Percentiles rank a stretch among this genome's conserved stretches.
Evolutionary conservation across 805 yeast species (phyloP).

Genomic region (Candida parachauliodes): DNA sequence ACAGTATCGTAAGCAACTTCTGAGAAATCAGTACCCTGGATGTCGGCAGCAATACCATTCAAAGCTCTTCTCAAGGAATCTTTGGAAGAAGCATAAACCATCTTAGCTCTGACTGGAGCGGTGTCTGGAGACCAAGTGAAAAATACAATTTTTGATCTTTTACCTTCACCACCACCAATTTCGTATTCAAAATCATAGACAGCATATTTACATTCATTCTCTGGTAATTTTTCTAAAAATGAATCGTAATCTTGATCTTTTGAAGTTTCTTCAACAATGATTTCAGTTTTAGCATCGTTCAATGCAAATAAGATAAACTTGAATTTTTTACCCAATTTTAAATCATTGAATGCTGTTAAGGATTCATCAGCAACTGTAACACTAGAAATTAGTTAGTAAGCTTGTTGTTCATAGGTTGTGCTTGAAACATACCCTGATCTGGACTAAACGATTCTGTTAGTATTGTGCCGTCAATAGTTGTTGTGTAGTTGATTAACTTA

Average conservation of each 20-base stretch:
- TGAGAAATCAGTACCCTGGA: conserved; percentile 97
- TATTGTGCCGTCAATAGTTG: no score
- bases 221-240: conserved; percentile 87
- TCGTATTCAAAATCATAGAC: conserved; percentile 96
- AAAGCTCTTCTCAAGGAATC: conserved; percentile 97
- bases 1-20: conserved; percentile 95
- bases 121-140: conserved; percentile 97
- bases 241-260: conserved; percentile 72
- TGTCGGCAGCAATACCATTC: conserved; percentile 89
- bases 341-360: conserved; percentile 88
- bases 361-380: conserved; percentile 71
- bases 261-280: conserved; percentile 84
- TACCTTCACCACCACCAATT: conserved; percentile 86
- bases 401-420: no score
- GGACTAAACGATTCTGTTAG: conserved; percentile 16
- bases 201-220: conserved; percentile 94
- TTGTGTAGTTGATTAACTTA: no score
- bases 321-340: conserved; percentile 88
- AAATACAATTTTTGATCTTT: conserved; percentile 71
- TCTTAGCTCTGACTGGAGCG: conserved; percentile 91
- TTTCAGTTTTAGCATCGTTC: conserved; percentile 84
- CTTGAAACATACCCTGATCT: conserved; percentile 30
- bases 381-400: conserved; percentile 20
- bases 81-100: conserved; percentile 98
- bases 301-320: conserved; percentile 80